A percentile compares a stretch with the other conserved stretches of the same genome.
Conservation (phyloP, 225 moss, liverwort and hornwort genomes). For the Sphagnum tenellum region DNA sequence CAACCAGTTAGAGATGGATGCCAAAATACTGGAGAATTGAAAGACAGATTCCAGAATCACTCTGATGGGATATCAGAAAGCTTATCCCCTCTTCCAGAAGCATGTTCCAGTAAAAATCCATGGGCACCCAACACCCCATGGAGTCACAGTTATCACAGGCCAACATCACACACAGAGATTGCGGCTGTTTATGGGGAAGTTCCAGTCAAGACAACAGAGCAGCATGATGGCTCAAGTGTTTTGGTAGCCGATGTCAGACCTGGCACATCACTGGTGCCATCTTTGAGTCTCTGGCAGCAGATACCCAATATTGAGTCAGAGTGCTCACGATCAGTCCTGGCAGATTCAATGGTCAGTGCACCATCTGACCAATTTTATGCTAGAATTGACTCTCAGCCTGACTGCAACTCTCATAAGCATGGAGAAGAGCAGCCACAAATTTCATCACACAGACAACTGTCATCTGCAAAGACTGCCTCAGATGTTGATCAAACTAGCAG, state of each 20-base stretch:
- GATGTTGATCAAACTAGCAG: too few relatives aligned
- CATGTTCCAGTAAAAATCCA: slow-evolving; percentile 1
- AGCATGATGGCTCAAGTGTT: slow-evolving; percentile 1
- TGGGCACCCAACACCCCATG: slow-evolving; percentile 3
- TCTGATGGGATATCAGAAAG: not conserved
- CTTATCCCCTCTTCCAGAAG: slow-evolving; percentile 5
- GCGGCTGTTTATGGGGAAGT: slow-evolving; percentile 22
- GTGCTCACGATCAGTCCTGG: not conserved
- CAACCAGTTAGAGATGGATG: slow-evolving; percentile 5
- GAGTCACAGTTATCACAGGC: slow-evolving; percentile 8
- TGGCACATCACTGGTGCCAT: too few relatives aligned
- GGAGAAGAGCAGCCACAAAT: not conserved
- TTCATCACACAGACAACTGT: slow-evolving; percentile 17
- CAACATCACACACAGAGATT: slow-evolving; percentile 15
- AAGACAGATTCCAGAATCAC: not conserved
- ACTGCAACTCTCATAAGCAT: too few relatives aligned
- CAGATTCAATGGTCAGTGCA: slow-evolving; percentile 2
- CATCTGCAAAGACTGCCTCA: not conserved
- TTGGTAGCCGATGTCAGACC: slow-evolving; percentile 1
- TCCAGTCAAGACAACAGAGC: slow-evolving; percentile 13
- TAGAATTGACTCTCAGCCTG: slow-evolving; percentile 1
- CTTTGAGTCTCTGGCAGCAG: slow-evolving; percentile 11
- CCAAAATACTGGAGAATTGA: slow-evolving; percentile 3
- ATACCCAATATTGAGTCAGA: slow-evolving; percentile 6
- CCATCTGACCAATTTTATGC: slow-evolving; percentile 6